phyloP scores from a whole-genome alignment of 192 early-diverging fungal genomes.

The Kickxella alabastrina region DNA sequence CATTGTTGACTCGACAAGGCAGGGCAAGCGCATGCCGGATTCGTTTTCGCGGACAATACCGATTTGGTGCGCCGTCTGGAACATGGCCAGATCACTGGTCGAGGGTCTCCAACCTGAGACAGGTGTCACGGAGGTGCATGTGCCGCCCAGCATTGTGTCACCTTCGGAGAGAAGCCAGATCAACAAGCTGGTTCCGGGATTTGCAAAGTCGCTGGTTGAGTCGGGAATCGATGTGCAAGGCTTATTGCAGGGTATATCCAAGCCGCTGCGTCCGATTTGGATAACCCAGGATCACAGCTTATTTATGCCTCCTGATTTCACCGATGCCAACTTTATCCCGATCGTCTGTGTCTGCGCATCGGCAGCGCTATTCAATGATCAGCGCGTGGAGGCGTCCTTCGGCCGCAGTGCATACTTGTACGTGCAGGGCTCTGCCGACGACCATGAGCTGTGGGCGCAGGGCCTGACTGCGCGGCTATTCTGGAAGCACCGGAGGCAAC shows the following conservation, averaged over 20 bases:
- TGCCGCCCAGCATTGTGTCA: constrained; percentile 59
- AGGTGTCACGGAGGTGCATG: constrained; percentile 64
- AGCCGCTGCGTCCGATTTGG: constrained; percentile 83
- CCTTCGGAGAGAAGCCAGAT: constrained; percentile 74
- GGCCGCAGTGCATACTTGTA: constrained; percentile 60
- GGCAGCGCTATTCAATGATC: constrained; percentile 45
- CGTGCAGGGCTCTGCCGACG: constrained; percentile 88
- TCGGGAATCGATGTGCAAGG: constrained; percentile 43
- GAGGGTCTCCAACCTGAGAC: no score
- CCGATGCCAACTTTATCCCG: constrained; percentile 59
- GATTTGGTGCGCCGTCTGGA: constrained; percentile 84
- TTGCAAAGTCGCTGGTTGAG: constrained; percentile 57
- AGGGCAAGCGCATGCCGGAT: constrained; percentile 83
- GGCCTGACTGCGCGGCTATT: constrained; percentile 63
- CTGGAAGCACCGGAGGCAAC: constrained; percentile 53
- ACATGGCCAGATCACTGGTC: constrained; percentile 53
- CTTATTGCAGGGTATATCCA: constrained; percentile 33
- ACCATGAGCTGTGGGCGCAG: constrained; percentile 81
- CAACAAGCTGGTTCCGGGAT: constrained; percentile 48
- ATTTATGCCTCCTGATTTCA: constrained; percentile 49
- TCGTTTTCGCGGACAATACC: constrained; percentile 81
- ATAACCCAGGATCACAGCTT: constrained; percentile 59
- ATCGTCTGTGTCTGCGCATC: constrained; percentile 79
- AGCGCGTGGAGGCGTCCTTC: constrained; percentile 35
- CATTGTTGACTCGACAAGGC: constrained; percentile 83